These are phyloP conservation scores for Simplicillium aogashimaense DNA, from an alignment of 2,329 filamentous ascomycete genomes.

Conservation along the genomic window DNA sequence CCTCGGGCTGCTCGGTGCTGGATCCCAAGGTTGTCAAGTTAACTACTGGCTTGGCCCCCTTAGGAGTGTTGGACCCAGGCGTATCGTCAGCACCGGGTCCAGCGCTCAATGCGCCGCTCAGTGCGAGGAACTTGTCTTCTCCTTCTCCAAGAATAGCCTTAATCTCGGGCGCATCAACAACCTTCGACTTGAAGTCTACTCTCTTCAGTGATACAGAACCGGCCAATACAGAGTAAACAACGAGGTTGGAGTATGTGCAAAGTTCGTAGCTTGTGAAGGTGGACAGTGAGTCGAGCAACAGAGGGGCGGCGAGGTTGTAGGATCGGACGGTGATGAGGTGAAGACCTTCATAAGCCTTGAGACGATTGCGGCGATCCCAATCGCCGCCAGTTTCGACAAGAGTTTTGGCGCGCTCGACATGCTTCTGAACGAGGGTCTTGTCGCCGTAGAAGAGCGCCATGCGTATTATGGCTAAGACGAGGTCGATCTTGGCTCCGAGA, in stretches of 20 bases:
- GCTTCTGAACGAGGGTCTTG: slow-evolving; percentile 85
- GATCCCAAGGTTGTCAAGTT: slow-evolving; percentile 80
- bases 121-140: slow-evolving; percentile 76
- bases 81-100: slow-evolving; percentile 74
- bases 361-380: slow-evolving; percentile 94
- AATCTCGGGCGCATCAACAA: slow-evolving; percentile 96
- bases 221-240: slow-evolving; percentile 91
- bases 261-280: slow-evolving; percentile 99
- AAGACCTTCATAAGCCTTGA: slow-evolving; percentile 97
- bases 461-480: slow-evolving; percentile 92
- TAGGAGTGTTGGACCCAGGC: slow-evolving; percentile 49
- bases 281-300: slow-evolving; percentile 91
- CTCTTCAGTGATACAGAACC: slow-evolving; percentile 91
- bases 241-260: slow-evolving; percentile 89
- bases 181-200: slow-evolving; percentile 98
- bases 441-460: slow-evolving; percentile 95
- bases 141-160: slow-evolving; percentile 89
- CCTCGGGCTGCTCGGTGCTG: slow-evolving; percentile 61
- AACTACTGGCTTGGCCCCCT: slow-evolving; percentile 54
- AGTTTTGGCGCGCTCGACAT: slow-evolving; percentile 77
- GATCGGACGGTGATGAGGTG: slow-evolving; percentile 88
- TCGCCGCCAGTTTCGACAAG: slow-evolving; percentile 93
- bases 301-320: slow-evolving; percentile 79
- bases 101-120: slow-evolving; percentile 71
- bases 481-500: slow-evolving; percentile 91